Base-by-base conservation (phyloP, 2,329 filamentous ascomycete genomes). In the Colletotrichum sojae region DNA sequence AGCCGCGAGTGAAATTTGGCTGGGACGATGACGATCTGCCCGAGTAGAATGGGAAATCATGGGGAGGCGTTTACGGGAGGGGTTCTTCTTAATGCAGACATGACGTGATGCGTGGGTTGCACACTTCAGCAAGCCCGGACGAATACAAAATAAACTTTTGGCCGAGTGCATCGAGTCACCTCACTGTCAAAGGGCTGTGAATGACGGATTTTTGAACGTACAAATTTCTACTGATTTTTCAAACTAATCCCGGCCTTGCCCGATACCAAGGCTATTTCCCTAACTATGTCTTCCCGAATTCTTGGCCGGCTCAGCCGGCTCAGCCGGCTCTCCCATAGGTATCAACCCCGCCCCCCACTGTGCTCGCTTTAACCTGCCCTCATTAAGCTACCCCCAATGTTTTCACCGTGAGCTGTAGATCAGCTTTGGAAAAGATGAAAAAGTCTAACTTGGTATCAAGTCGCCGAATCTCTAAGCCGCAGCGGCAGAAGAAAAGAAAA, bases 61-160 rank as follows among this genome's bases (percentile, higher is more conserved):
- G 58, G 27, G 60, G 40, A 27, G 63, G 54, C 57, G 56, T 45
- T 52, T 5, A 49, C 20, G 25, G 45, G 40, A 10, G 31, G 22
- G 22, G 22, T 25, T 25, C 10, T 36, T 36, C 46, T 27, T 53
- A 55, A 67, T 55, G 54, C 53, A 68, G 68, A 69, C 55, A 69
- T 67, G 67, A 69, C 39, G 27, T 66, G 55, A 69, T 45, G 51
- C 25, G n/a, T 25, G 16, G 63, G 55, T 8, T 36, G 31, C 10
- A 36, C 52, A 16, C 20, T 48, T 40, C n/a, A 51, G n/a, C 39
- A 46, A 25, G 62, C 18, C 45, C n/a, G 22, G 13, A 59, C 15
- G 51, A 63, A 45, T 48, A 54, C 39, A 36, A 15, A 58, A 45
- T 27, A 58, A 5, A 18, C 3, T 22, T 43, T 43, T 36, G 27